Conservation (phyloP, 2,329 filamentous ascomycete species). For the Alternaria brassicae region DNA sequence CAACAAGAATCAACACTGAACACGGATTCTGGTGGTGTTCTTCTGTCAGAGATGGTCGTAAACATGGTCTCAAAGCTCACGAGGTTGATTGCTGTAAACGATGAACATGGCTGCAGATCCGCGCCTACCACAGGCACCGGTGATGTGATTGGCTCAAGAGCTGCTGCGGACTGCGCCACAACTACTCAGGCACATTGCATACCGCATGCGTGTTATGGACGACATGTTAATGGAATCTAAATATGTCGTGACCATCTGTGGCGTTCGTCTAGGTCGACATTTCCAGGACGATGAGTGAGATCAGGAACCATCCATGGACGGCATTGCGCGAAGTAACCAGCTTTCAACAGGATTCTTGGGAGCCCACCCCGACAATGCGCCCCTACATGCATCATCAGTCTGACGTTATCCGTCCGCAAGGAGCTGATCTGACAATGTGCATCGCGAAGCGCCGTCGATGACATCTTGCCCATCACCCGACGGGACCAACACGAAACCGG, state of each 20-base stretch:
- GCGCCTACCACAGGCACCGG: background rate
- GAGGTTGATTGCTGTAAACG: slow-evolving; percentile 4
- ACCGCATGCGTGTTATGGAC: background rate
- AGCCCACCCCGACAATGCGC: slow-evolving; percentile 9
- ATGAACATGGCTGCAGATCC: background rate
- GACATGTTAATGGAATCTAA: background rate
- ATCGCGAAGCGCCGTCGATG: background rate
- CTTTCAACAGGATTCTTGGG: slow-evolving; percentile 7
- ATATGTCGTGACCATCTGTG: background rate
- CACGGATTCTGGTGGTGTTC: too few species aligned
- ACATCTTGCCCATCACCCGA: background rate
- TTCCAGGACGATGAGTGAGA: background rate
- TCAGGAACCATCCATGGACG: too few species aligned
- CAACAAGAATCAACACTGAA: background rate
- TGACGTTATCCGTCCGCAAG: background rate
- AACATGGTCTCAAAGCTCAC: slow-evolving; percentile 15
- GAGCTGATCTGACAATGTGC: background rate
- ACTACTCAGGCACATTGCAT: background rate
- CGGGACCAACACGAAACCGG: slow-evolving; percentile 6
- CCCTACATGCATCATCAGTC: background rate
- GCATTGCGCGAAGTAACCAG: slow-evolving; percentile 5
- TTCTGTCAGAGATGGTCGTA: slow-evolving; percentile 9
- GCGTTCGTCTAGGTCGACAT: background rate
- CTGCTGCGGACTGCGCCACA: background rate
- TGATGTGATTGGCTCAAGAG: background rate